phyloP scores from a whole-genome alignment of 345 rosid genomes.

The Salix brachista region DNA sequence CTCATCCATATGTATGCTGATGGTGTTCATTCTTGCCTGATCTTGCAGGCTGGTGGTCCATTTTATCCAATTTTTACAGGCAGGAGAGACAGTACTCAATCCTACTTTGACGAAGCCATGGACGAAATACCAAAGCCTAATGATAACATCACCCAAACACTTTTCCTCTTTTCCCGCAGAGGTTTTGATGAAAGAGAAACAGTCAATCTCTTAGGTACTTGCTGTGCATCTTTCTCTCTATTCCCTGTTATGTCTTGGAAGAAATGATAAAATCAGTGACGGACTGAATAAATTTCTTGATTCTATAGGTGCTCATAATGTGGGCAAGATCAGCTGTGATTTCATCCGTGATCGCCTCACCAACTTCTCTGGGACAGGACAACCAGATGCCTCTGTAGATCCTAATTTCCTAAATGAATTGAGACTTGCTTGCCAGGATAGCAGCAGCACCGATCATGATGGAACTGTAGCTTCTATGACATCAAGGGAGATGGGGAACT shows the following conservation, averaged over 20 bases:
- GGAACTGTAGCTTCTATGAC: conserved; percentile 8
- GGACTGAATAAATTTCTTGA: background rate
- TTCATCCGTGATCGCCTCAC: conserved; percentile 37
- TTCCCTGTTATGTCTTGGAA: background rate
- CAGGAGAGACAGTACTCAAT: conserved; percentile 41
- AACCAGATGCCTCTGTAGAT: conserved; percentile 36
- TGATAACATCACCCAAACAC: conserved; percentile 26
- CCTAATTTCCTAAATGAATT: conserved; percentile 33
- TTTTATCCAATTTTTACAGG: conserved; percentile 53
- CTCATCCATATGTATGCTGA: no score
- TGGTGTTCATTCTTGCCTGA: background rate
- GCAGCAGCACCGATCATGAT: conserved; percentile 5
- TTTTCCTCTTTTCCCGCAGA: conserved; percentile 32
- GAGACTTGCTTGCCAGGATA: conserved; percentile 25
- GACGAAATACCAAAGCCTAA: conserved; percentile 40
- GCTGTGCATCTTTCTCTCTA: background rate
- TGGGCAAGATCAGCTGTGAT: conserved; percentile 43
- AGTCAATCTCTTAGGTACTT: conserved; percentile 45
- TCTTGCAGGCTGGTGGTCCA: conserved; percentile 46
- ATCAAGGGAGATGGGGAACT: conserved; percentile 3
- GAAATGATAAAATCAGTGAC: background rate
- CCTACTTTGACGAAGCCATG: conserved; percentile 35
- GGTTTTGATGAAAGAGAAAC: conserved; percentile 46
- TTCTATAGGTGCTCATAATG: conserved; percentile 39
- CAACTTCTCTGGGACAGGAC: conserved; percentile 39